Evolutionary conservation across 2,329 filamentous ascomycete genomes (phyloP), one percentile per base, ranked within the genome.

Genomic region (Rutstroemia sydowiana): DNA sequence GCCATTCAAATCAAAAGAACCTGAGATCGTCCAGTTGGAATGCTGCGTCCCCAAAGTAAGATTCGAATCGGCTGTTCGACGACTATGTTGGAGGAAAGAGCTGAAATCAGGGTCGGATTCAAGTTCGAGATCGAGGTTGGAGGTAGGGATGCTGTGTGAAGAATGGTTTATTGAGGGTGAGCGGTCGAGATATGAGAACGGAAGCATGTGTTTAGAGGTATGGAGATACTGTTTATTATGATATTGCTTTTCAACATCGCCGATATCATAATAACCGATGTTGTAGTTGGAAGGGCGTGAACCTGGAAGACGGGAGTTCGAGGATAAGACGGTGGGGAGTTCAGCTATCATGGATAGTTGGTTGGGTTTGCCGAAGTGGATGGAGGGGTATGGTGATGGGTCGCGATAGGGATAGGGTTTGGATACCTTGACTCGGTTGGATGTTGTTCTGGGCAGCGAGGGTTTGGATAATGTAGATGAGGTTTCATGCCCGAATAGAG

Each of bases 121-220:
- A 8, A 20, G 36, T 8, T 20, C 36, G 36, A 16, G 16, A 16
- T 39, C 36, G 16, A 39, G 8, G 23, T 26, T 18, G 36, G 20
- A 21, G 2, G 36, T 11, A 16, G 5, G 7, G 36, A 39, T 39
- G 36, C 30, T 42, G 37, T n/a, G n/a, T n/a, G n/a, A n/a, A n/a
- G n/a, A n/a, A n/a, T n/a, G n/a, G n/a, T n/a, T n/a, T n/a, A 23
- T 20, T 31, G 18, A 18, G 21, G 13, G 3, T 21, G 40, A 23
- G 18, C 21, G 10, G 20, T 10, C 26, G 20, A 46, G 23, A 36
- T 51, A 51, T 13, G 48, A 45, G 14, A 51, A 20, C 5, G 48
- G 41, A 16, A 51, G 41, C 21, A 51, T 45, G 10, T 40, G 34
- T 39, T 34, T 31, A 9, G 48, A 46, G 10, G n/a, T n/a, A n/a